phyloP scores from a whole-genome alignment of 495 filamentous ascomycete genomes.

The Aspergillus conjunctus region DNA sequence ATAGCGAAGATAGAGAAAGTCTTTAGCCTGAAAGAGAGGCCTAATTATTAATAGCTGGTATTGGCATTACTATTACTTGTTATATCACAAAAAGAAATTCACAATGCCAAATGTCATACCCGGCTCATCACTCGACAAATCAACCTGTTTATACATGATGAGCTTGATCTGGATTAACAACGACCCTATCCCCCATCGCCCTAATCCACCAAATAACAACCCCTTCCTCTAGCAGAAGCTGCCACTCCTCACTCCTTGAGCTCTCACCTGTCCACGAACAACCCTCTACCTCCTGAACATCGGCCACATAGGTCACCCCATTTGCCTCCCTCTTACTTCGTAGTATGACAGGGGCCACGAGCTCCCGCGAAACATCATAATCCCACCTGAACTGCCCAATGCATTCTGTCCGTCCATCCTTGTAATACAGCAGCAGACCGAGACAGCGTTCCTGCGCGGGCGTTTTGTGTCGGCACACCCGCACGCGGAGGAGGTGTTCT shows the following conservation, averaged over 20 bases:
- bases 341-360: background rate
- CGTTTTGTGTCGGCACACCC: background rate
- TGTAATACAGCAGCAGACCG: slow-evolving; percentile 4
- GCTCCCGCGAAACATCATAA: background rate
- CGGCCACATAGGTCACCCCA: background rate
- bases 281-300: background rate
- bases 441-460: background rate
- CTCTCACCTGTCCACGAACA: background rate
- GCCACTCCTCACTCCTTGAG: background rate
- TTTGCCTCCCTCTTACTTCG: background rate
- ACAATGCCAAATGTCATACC: too few relatives aligned
- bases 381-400: background rate
- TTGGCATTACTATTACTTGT: too few relatives aligned
- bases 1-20: too few relatives aligned
- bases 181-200: background rate
- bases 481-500: background rate
- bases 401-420: background rate
- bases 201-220: background rate
- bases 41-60: too few relatives aligned
- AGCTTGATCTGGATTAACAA: background rate
- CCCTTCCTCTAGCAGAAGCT: background rate
- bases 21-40: too few relatives aligned
- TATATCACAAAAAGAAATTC: too few relatives aligned
- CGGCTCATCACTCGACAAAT: too few relatives aligned
- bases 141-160: background rate